phyloP scores from a whole-genome alignment of 371 early-diverging fungal genomes.

The Mortierella sp. region DNA sequence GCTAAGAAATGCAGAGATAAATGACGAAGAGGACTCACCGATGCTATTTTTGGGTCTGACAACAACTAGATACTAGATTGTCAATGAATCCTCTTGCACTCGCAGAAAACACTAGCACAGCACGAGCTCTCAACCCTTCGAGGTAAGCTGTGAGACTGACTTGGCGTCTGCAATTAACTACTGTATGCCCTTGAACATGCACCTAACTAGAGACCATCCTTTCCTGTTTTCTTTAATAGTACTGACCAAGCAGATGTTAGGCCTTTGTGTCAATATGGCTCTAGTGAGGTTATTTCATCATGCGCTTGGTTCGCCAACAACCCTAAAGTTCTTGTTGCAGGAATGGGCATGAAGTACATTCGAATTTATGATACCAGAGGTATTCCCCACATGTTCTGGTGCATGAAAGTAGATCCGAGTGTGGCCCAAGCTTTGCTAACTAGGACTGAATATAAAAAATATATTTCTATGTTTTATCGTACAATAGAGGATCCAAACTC shows the following conservation, averaged over 20 bases:
- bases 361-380: conserved; percentile 79
- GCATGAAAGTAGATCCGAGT: neutral
- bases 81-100: conserved; percentile 50
- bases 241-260: conserved; percentile 30
- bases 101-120: conserved; percentile 40
- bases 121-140: conserved; percentile 39
- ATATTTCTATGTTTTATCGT: neutral
- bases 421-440: neutral
- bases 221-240: conserved; percentile 1
- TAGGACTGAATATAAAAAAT: neutral
- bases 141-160: conserved; percentile 1
- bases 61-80: conserved; percentile 22
- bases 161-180: neutral
- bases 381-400: conserved; percentile 5
- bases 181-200: neutral
- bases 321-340: conserved; percentile 71
- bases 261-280: conserved; percentile 76
- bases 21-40: too few species aligned
- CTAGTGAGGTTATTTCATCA: conserved; percentile 76
- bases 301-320: conserved; percentile 75
- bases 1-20: too few species aligned
- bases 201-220: neutral
- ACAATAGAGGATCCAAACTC: conserved; percentile 38
- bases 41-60: neutral
- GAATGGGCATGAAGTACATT: conserved; percentile 80